Base-by-base conservation (phyloP, 129 eudicot species). In the Smallanthus sonchifolius region DNA sequence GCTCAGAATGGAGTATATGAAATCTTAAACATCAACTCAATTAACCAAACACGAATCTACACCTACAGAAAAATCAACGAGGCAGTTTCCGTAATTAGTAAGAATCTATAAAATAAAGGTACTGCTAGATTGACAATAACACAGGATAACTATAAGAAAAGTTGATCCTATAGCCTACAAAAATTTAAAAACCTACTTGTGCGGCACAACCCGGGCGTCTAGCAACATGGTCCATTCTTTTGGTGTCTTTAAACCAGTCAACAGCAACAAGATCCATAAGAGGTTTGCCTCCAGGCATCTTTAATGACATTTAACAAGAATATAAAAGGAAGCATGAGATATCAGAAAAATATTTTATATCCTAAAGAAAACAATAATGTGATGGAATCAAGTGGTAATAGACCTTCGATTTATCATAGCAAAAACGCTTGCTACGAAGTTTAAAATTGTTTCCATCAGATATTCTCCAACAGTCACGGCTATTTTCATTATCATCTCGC, bases 201-300 rank as follows among this genome's bases (percentile, higher is more conserved):
- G 96, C 99, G 4, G 93, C 99, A 81, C 99, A 91, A 73, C 99
- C 96, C 38, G 78, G 88, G 30, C 99, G 96, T 65, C 96, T 87
- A 45, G 96, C 99, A 80, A 94, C 99, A 75, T 94, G 96, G 78
- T 94, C 99, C 96, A 94, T 94, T 65, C 99, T 84, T 82, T 87
- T 94, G 67, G 87, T 85, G 77, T 94, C 91, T 83, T 94, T 94
- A 63, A 94, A 88, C 97, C 97, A 94, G 81, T 94, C 99, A 64
- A 91, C 97, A 66, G 99, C 99, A 83, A 94, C 99, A 81, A 94
- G 99, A 75, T 94, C 99, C 96, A 94, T 86, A 75, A 94, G 91
- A 42, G 89, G 99, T 78, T 91, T 94, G 61, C 99, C 97, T 49
- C 94, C 97, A 76, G 88, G 86, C 84, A 86, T 83, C 97, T 91